Evolutionary conservation across 2,329 filamentous ascomycete species (phyloP).

Genomic region (Pseudogymnoascus pannorum): DNA sequence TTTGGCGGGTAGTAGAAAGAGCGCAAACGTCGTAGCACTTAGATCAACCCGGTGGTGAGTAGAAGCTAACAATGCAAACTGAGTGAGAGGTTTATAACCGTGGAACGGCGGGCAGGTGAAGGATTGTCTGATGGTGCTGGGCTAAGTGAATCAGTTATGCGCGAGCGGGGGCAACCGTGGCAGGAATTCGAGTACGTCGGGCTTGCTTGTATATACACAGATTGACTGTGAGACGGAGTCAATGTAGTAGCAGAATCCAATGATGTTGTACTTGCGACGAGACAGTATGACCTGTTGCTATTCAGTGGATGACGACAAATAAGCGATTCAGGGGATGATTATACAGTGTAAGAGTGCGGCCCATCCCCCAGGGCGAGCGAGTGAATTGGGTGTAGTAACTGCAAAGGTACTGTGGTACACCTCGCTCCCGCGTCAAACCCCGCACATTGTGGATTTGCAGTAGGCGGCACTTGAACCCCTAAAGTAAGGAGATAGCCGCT

Average conservation of each 20-base stretch:
- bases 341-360: not conserved
- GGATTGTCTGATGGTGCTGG: not conserved
- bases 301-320: not conserved
- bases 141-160: not conserved
- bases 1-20: not conserved
- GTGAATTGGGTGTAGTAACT: not conserved
- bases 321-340: constrained; percentile 7
- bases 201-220: not conserved
- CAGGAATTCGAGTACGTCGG: not conserved
- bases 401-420: constrained; percentile 1
- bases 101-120: not conserved
- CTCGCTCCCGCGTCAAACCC: constrained; percentile 3
- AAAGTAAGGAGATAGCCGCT: constrained; percentile 6
- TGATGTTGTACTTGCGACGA: not conserved
- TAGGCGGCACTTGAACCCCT: not conserved
- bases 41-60: not conserved
- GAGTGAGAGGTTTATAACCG: not conserved
- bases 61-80: not conserved
- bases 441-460: constrained; percentile 3
- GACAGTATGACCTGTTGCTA: not conserved
- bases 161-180: not conserved
- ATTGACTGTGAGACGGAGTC: not conserved
- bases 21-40: not conserved
- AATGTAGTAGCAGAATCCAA: not conserved
- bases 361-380: not conserved